A percentile compares a stretch with the other conserved stretches of the same genome.
These are phyloP conservation scores for Viridothelium virens DNA, from an alignment of 495 filamentous ascomycete species.

Conservation along the genomic window DNA sequence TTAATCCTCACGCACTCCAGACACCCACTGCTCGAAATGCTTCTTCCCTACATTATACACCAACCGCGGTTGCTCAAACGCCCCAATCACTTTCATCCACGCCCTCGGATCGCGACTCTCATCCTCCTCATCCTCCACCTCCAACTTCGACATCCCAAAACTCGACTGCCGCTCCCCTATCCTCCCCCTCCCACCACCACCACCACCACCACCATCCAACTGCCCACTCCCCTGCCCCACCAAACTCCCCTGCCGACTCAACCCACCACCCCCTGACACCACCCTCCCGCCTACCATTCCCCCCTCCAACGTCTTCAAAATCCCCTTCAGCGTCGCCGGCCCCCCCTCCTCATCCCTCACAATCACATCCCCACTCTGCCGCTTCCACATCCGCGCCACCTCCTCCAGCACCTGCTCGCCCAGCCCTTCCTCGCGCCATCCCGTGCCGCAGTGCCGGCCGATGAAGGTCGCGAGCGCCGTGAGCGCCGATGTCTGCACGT, in stretches of 20 bases:
- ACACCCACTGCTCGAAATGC: slow-evolving; percentile 58
- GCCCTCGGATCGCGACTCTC: slow-evolving; percentile 54
- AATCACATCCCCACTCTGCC: slow-evolving; percentile 70
- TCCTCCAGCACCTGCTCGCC: slow-evolving; percentile 91
- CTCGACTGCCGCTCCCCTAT: slow-evolving; percentile 55
- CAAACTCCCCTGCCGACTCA: slow-evolving; percentile 56
- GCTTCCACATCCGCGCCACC: slow-evolving; percentile 83
- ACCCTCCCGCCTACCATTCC: slow-evolving; percentile 77
- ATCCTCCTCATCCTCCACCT: slow-evolving; percentile 54
- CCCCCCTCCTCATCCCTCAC: slow-evolving; percentile 69
- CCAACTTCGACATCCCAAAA: slow-evolving; percentile 54
- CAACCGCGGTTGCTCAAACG: slow-evolving; percentile 80
- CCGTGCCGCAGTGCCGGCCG: slow-evolving; percentile 84
- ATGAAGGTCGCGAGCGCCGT: slow-evolving; percentile 80
- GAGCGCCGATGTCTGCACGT: slow-evolving; percentile 79
- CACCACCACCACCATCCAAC: slow-evolving; percentile 26
- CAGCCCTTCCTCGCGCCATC: slow-evolving; percentile 91
- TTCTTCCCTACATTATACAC: slow-evolving; percentile 82
- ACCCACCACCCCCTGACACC: slow-evolving; percentile 19
- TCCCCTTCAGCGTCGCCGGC: slow-evolving; percentile 70
- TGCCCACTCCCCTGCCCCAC: slow-evolving; percentile 24
- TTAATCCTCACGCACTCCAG: slow-evolving; percentile 39
- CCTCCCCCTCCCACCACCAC: slow-evolving; percentile 34
- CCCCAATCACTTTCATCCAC: slow-evolving; percentile 70
- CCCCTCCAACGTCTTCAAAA: slow-evolving; percentile 72